Evolutionary conservation across 2,329 filamentous ascomycete species (phyloP).

Genomic region (Clarireedia hainanense): DNA sequence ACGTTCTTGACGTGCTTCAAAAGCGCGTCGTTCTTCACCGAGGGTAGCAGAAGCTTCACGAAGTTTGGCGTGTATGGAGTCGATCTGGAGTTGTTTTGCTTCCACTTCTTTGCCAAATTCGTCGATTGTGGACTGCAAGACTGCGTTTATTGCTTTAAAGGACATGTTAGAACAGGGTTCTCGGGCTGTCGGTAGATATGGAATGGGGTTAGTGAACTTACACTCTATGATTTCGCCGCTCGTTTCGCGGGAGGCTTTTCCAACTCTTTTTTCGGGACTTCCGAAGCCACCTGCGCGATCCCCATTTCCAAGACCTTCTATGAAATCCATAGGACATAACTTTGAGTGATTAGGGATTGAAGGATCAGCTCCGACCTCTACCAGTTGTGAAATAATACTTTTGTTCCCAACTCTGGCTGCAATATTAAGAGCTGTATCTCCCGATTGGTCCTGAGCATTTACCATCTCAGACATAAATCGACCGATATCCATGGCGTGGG

Average conservation of each 20-base stretch:
- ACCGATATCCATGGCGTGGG: slow-evolving; percentile 62
- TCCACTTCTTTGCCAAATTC: slow-evolving; percentile 76
- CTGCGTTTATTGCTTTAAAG: slow-evolving; percentile 64
- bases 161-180: background rate
- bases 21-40: slow-evolving; percentile 63
- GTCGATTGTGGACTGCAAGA: slow-evolving; percentile 69
- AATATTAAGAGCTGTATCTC: slow-evolving; percentile 91
- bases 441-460: slow-evolving; percentile 86
- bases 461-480: slow-evolving; percentile 97
- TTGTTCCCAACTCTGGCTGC: slow-evolving; percentile 88
- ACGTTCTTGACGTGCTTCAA: slow-evolving; percentile 63
- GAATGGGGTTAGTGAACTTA: slow-evolving; percentile 39
- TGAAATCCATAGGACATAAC: slow-evolving; percentile 81
- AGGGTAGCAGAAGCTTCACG: slow-evolving; percentile 73
- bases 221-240: slow-evolving; percentile 73
- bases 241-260: slow-evolving; percentile 57
- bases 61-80: slow-evolving; percentile 72
- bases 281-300: slow-evolving; percentile 43
- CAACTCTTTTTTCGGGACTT: slow-evolving; percentile 38
- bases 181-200: no score
- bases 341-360: slow-evolving; percentile 85
- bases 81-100: slow-evolving; percentile 75
- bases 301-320: slow-evolving; percentile 59
- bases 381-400: slow-evolving; percentile 91
- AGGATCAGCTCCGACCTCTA: slow-evolving; percentile 93